Conservation (phyloP, 306 rosid species). For the Clitoria ternatea region DNA sequence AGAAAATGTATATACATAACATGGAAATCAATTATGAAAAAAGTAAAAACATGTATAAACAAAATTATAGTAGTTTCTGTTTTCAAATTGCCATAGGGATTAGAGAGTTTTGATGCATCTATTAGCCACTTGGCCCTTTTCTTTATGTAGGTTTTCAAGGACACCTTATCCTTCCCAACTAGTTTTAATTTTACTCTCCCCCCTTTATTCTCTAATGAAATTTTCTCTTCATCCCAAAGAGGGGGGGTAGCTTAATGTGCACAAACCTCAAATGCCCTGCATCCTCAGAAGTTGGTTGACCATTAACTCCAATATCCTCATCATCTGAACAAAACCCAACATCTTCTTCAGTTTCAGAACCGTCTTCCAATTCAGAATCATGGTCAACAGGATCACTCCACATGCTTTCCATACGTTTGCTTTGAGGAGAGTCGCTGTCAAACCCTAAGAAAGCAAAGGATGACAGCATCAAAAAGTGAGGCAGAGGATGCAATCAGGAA, state of each 20-base stretch:
- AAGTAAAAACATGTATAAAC: neutral
- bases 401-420: conserved; percentile 24
- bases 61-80: neutral
- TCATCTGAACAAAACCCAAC: conserved; percentile 41
- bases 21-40: neutral
- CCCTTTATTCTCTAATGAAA: too few species aligned
- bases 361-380: conserved; percentile 33
- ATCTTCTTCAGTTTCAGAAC: conserved; percentile 48
- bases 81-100: neutral
- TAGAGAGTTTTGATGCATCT: neutral
- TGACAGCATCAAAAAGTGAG: neutral
- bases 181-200: too few species aligned
- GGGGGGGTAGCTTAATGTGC: too few species aligned
- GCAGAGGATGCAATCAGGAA: conserved; percentile 1
- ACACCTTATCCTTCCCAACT: too few species aligned
- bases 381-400: conserved; percentile 18
- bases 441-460: conserved; percentile 34
- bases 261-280: conserved; percentile 49
- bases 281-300: conserved; percentile 31
- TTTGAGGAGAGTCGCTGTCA: conserved; percentile 35
- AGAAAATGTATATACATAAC: neutral
- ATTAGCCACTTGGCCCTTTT: neutral
- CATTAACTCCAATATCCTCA: conserved; percentile 37
- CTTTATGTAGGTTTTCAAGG: neutral
- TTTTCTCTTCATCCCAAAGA: too few species aligned